Conservation (phyloP, 2,329 filamentous ascomycete species). For the Alternaria brassicae region DNA sequence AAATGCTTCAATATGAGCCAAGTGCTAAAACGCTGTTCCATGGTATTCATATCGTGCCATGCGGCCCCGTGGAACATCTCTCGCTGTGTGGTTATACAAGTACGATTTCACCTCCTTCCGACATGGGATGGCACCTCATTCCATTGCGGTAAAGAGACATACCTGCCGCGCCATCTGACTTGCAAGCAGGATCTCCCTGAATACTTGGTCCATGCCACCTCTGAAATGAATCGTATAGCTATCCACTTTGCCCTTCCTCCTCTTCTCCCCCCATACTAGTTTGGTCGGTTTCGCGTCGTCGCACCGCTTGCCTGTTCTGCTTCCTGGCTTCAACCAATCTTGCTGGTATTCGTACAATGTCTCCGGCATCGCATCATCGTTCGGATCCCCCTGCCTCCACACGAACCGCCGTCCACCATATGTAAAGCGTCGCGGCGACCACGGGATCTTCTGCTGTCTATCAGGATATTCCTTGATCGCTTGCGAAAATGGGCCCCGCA, state of each 20-base stretch:
- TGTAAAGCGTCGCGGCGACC: slow-evolving; percentile 48
- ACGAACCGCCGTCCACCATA: slow-evolving; percentile 49
- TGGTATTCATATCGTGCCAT: slow-evolving; percentile 24
- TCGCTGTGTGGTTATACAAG: slow-evolving; percentile 18
- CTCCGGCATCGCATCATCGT: slow-evolving; percentile 56
- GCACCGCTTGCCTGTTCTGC: slow-evolving; percentile 45
- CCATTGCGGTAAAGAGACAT: slow-evolving; percentile 48
- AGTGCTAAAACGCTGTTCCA: slow-evolving; percentile 12
- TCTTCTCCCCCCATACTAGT: slow-evolving; percentile 49
- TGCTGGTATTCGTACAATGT: slow-evolving; percentile 46
- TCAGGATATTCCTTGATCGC: slow-evolving; percentile 49
- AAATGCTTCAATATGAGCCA: not conserved
- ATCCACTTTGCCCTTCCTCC: slow-evolving; percentile 46
- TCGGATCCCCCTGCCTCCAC: slow-evolving; percentile 54
- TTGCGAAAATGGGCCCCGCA: slow-evolving; percentile 43
- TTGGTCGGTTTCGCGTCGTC: slow-evolving; percentile 41
- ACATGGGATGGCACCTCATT: slow-evolving; percentile 15
- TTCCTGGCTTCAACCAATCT: slow-evolving; percentile 47
- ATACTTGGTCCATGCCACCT: slow-evolving; percentile 49
- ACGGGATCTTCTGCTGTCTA: slow-evolving; percentile 48
- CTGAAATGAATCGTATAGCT: slow-evolving; percentile 50
- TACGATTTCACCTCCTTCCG: slow-evolving; percentile 1
- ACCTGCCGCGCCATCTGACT: slow-evolving; percentile 50
- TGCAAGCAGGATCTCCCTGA: slow-evolving; percentile 46
- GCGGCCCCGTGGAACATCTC: slow-evolving; percentile 11